Conservation (phyloP, 257 asterid genomes). For the Avicennia marina region DNA sequence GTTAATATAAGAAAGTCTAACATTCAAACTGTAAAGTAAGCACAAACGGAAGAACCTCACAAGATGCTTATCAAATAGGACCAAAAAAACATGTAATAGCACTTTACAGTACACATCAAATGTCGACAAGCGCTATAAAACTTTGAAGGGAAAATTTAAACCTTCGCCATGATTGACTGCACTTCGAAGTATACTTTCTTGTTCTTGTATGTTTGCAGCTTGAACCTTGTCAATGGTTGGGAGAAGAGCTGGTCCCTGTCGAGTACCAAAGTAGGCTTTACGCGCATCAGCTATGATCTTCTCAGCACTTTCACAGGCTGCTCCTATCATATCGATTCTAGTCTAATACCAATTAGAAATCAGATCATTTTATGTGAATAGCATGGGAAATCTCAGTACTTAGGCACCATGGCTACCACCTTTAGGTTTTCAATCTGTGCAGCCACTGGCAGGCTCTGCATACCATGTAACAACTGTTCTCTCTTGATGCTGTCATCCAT, state of each 20-base stretch:
- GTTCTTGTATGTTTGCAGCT: conserved; percentile 98
- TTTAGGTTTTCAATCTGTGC: conserved; percentile 82
- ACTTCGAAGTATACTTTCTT: conserved; percentile 81
- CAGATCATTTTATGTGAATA: conserved; percentile 5
- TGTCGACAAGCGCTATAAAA: background rate
- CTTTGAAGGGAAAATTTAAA: conserved; percentile 23
- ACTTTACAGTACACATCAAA: no score
- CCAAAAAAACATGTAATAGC: background rate
- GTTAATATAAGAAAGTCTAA: background rate
- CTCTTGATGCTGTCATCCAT: conserved; percentile 72
- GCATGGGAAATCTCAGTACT: background rate
- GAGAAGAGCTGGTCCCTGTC: conserved; percentile 86
- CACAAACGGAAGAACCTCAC: no score
- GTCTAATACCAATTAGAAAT: conserved; percentile 37
- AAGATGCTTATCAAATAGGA: conserved; percentile 9
- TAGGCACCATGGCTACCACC: conserved; percentile 33
- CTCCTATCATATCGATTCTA: conserved; percentile 86
- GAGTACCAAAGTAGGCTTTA: conserved; percentile 76
- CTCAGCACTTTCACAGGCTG: conserved; percentile 97
- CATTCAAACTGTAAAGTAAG: no score
- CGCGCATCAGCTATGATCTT: conserved; percentile 92
- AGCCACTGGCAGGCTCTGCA: conserved; percentile 71
- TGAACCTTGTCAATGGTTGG: conserved; percentile 96
- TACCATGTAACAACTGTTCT: conserved; percentile 83
- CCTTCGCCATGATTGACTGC: conserved; percentile 99